phyloP scores from a whole-genome alignment of 2,329 filamentous ascomycete genomes.

The Microdochium nivale region DNA sequence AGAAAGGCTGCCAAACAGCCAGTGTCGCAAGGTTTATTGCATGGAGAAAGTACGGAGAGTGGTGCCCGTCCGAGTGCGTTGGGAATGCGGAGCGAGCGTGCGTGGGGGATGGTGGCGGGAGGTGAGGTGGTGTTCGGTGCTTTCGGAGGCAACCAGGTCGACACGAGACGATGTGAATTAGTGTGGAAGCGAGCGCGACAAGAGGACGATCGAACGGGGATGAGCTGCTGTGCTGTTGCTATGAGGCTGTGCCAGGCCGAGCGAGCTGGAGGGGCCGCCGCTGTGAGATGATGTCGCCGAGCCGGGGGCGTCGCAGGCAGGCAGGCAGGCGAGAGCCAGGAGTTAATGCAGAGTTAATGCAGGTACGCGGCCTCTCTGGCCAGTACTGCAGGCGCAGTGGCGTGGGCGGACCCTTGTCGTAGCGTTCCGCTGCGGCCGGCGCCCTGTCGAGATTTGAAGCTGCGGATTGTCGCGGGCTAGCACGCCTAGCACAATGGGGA shows the following conservation, averaged over 20 bases:
- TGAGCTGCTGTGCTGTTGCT: not conserved
- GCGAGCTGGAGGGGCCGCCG: not conserved
- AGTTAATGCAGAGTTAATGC: conserved; percentile 1
- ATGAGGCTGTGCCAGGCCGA: not conserved
- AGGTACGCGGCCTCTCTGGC: not conserved
- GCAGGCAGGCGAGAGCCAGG: not conserved
- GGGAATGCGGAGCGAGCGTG: not conserved
- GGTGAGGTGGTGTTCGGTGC: no score
- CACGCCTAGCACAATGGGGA: no score
- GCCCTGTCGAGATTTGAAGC: not conserved
- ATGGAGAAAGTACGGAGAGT: not conserved
- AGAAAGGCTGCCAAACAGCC: not conserved
- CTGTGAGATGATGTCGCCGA: not conserved
- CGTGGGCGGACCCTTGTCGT: not conserved
- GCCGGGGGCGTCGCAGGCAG: no score
- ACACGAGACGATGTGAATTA: no score
- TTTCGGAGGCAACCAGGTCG: no score
- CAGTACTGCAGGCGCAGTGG: no score
- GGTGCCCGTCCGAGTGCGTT: not conserved
- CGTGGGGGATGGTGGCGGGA: no score
- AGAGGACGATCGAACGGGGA: no score
- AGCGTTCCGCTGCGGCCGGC: not conserved
- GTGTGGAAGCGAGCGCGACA: no score
- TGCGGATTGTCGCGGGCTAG: not conserved
- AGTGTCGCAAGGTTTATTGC: not conserved